These are phyloP conservation scores for Talaromyces sp. DNA, from an alignment of 2,329 filamentous ascomycete species.

Conservation along the genomic window DNA sequence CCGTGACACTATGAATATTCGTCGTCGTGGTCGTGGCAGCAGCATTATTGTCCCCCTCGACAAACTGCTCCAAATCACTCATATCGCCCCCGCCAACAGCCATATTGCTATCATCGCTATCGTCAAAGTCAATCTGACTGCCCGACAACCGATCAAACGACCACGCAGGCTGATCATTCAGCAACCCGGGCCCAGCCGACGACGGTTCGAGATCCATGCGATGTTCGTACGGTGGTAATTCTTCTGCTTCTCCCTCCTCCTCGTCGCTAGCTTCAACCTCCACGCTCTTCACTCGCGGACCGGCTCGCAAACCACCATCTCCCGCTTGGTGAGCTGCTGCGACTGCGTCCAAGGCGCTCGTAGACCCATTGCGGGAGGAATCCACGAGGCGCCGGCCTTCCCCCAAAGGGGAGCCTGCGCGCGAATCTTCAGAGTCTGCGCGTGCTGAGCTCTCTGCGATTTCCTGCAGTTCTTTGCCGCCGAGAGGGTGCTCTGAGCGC, in stretches of 20 bases:
- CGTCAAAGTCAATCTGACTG: constrained; percentile 29
- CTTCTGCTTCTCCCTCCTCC: constrained; percentile 17
- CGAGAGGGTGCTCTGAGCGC: constrained; percentile 68
- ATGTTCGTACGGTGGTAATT: constrained; percentile 26
- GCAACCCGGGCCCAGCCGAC: background rate
- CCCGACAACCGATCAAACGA: constrained; percentile 30
- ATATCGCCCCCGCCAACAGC: constrained; percentile 33
- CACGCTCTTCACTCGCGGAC: constrained; percentile 28
- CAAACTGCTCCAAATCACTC: constrained; percentile 19
- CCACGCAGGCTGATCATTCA: constrained; percentile 23
- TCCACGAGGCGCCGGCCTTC: constrained; percentile 82
- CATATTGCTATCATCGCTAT: constrained; percentile 30
- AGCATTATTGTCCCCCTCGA: constrained; percentile 7
- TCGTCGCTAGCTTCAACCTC: constrained; percentile 17
- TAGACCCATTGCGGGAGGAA: constrained; percentile 85
- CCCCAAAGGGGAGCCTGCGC: constrained; percentile 56
- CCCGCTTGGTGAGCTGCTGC: constrained; percentile 65
- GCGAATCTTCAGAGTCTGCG: constrained; percentile 41
- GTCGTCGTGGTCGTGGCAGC: constrained; percentile 14
- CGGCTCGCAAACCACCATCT: constrained; percentile 53
- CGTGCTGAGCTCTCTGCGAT: constrained; percentile 60
- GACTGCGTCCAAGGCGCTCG: constrained; percentile 76
- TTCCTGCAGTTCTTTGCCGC: constrained; percentile 67
- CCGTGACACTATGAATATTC: constrained; percentile 5
- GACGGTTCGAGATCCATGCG: constrained; percentile 21